Percentiles rank a stretch among this genome's conserved stretches.
phyloP scores from a whole-genome alignment of 1,139 yeast genomes.

The Suhomyces kunorum region DNA sequence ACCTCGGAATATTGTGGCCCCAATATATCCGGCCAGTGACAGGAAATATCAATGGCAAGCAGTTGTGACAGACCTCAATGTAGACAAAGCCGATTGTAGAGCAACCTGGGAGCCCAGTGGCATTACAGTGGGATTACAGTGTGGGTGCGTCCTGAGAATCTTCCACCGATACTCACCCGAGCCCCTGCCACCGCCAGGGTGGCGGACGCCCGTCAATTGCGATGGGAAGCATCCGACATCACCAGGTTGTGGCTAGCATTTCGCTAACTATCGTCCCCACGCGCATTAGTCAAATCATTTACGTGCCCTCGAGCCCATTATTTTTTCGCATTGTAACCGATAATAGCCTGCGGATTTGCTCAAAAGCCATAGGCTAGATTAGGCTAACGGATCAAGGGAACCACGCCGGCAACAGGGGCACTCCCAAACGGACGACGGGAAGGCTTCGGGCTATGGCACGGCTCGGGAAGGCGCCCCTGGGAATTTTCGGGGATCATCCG shows the following conservation, averaged over 20 bases:
- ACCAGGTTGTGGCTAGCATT: neutral
- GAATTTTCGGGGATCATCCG: neutral
- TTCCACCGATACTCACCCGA: too few species aligned
- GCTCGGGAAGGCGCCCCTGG: too few species aligned
- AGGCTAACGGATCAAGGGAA: slow-evolving; percentile 7
- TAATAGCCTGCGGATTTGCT: slow-evolving; percentile 8
- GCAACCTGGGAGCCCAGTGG: too few species aligned
- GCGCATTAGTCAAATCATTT: slow-evolving; percentile 8
- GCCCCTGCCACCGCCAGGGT: too few species aligned
- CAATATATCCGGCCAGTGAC: too few species aligned
- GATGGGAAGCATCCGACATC: slow-evolving; percentile 2
- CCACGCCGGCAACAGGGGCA: neutral
- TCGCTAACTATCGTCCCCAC: slow-evolving; percentile 6
- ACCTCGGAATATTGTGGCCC: neutral
- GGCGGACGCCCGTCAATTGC: too few species aligned
- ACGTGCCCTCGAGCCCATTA: slow-evolving; percentile 10
- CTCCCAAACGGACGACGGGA: too few species aligned
- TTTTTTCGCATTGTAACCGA: slow-evolving; percentile 10
- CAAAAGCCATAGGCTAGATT: slow-evolving; percentile 9
- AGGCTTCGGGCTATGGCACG: too few species aligned
- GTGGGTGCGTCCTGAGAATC: too few species aligned
- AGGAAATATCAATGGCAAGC: slow-evolving; percentile 8
- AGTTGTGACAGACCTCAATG: slow-evolving; percentile 12
- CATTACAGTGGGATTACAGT: too few species aligned
- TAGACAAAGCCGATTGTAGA: too few species aligned